Percentiles rank a stretch among this genome's conserved stretches.
Conservation (phyloP, 768 basidiomycete species). For the Amylocystis lapponica region DNA sequence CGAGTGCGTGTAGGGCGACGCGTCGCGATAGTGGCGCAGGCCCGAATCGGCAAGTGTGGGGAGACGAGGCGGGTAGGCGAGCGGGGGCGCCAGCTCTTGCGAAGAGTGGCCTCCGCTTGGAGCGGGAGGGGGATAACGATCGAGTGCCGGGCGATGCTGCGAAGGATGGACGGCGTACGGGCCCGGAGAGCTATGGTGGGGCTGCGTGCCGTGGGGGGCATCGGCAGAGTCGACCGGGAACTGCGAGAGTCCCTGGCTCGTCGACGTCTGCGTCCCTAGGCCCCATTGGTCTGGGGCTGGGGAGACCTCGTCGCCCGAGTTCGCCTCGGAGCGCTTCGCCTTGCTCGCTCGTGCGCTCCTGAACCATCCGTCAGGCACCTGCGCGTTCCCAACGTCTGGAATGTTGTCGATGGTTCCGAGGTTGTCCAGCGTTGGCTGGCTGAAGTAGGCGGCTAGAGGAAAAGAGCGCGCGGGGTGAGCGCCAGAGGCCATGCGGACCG, state of each 20-base stretch:
- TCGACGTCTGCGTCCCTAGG: slow-evolving; percentile 8
- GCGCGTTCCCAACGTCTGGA: slow-evolving; percentile 56
- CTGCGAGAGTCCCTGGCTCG: slow-evolving; percentile 9
- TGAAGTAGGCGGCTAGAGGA: slow-evolving; percentile 73
- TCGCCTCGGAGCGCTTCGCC: slow-evolving; percentile 23
- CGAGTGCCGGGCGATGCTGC: not conserved
- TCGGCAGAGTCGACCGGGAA: slow-evolving; percentile 7
- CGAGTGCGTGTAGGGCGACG: slow-evolving; percentile 21
- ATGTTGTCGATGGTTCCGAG: slow-evolving; percentile 70
- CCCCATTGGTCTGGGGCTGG: slow-evolving; percentile 16
- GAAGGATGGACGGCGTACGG: slow-evolving; percentile 6
- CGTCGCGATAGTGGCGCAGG: slow-evolving; percentile 15
- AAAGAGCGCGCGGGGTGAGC: slow-evolving; percentile 6
- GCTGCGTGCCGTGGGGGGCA: not conserved
- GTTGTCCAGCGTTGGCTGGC: slow-evolving; percentile 65
- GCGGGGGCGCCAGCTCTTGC: not conserved
- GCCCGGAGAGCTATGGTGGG: slow-evolving; percentile 2
- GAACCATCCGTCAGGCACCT: slow-evolving; percentile 74
- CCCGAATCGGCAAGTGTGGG: slow-evolving; percentile 6
- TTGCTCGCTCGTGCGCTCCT: slow-evolving; percentile 71
- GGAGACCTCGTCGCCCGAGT: slow-evolving; percentile 17
- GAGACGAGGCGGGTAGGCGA: not conserved
- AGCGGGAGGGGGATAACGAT: not conserved
- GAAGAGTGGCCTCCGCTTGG: not conserved
- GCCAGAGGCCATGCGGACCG: not conserved